phyloP scores from a whole-genome alignment of 2,329 filamentous ascomycete genomes.

The Calcarisporium arbuscula region DNA sequence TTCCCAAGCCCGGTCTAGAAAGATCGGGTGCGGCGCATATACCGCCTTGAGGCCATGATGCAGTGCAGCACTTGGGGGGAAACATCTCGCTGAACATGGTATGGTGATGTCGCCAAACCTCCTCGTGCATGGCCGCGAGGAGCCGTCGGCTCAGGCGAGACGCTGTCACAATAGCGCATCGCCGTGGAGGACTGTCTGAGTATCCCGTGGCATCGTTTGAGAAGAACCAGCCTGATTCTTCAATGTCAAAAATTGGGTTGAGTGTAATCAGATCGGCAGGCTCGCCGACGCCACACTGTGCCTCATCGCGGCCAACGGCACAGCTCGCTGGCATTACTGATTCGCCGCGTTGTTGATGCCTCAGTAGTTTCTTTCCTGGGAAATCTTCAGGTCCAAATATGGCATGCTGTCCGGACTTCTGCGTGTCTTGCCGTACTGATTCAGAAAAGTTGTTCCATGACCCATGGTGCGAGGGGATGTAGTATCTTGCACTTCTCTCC shows the following conservation, averaged over 20 bases:
- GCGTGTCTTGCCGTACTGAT: constrained; percentile 56
- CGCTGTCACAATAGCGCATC: constrained; percentile 66
- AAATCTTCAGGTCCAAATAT: constrained; percentile 64
- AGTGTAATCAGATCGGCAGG: constrained; percentile 71
- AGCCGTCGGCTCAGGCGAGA: constrained; percentile 61
- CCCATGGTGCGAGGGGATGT: constrained; percentile 64
- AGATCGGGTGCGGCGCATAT: constrained; percentile 76
- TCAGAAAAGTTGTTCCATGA: constrained; percentile 65
- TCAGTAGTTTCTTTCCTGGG: constrained; percentile 38
- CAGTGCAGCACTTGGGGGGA: constrained; percentile 60
- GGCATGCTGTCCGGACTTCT: constrained; percentile 41
- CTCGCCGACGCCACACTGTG: constrained; percentile 61
- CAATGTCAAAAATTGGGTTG: constrained; percentile 69
- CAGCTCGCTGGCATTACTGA: constrained; percentile 50
- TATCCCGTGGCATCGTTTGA: constrained; percentile 66
- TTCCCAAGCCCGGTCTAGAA: constrained; percentile 69
- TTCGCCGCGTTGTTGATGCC: constrained; percentile 45
- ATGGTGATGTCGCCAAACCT: constrained; percentile 60
- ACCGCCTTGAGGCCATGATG: constrained; percentile 75
- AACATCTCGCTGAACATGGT: constrained; percentile 80
- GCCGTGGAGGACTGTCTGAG: constrained; percentile 50
- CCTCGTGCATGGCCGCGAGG: constrained; percentile 67
- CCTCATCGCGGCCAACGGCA: constrained; percentile 42
- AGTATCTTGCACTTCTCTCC: constrained; percentile 73
- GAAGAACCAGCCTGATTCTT: constrained; percentile 67